Percentiles rank a stretch among this genome's conserved stretches.
These are phyloP conservation scores for Trichoderma sp. DNA, from an alignment of 2,329 filamentous ascomycete genomes.

Conservation along the genomic window DNA sequence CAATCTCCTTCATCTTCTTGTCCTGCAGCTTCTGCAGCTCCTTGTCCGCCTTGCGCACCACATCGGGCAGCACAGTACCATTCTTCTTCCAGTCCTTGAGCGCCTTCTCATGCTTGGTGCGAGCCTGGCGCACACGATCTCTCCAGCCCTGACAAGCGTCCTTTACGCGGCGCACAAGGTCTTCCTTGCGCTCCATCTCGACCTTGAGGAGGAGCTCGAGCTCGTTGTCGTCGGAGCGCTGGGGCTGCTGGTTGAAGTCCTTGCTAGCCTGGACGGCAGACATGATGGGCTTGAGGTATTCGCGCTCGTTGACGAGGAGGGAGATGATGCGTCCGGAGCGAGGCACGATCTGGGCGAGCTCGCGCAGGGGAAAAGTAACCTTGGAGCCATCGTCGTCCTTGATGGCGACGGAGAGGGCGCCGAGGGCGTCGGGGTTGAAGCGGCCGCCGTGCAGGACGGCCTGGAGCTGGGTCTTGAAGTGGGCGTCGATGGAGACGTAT, in stretches of 20 bases:
- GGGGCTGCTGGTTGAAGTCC: constrained; percentile 61
- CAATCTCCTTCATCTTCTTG: constrained; percentile 51
- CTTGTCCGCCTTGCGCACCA: constrained; percentile 47
- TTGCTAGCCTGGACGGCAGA: constrained; percentile 50
- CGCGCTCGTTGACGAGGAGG: constrained; percentile 42
- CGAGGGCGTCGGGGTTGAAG: constrained; percentile 51
- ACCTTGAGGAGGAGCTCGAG: constrained; percentile 55
- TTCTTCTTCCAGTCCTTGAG: constrained; percentile 50
- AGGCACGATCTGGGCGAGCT: constrained; percentile 54
- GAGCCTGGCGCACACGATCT: constrained; percentile 46
- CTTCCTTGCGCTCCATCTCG: constrained; percentile 51
- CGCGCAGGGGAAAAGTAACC: constrained; percentile 47
- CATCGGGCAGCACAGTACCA: constrained; percentile 43
- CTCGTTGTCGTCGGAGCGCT: constrained; percentile 56
- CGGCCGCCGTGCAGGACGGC: constrained; percentile 44
- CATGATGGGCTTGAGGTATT: constrained; percentile 53
- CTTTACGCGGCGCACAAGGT: constrained; percentile 42
- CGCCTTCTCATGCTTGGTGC: constrained; percentile 47
- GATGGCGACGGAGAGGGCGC: constrained; percentile 43
- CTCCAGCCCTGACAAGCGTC: constrained; percentile 51
- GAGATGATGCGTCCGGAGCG: constrained; percentile 41
- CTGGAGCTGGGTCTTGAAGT: constrained; percentile 44
- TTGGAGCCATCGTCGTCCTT: constrained; percentile 28
- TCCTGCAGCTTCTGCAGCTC: constrained; percentile 50
- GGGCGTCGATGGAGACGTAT: constrained; percentile 39